These are phyloP conservation scores for Macroventuria anomochaeta DNA, from an alignment of 2,329 filamentous ascomycete species.

Conservation along the genomic window DNA sequence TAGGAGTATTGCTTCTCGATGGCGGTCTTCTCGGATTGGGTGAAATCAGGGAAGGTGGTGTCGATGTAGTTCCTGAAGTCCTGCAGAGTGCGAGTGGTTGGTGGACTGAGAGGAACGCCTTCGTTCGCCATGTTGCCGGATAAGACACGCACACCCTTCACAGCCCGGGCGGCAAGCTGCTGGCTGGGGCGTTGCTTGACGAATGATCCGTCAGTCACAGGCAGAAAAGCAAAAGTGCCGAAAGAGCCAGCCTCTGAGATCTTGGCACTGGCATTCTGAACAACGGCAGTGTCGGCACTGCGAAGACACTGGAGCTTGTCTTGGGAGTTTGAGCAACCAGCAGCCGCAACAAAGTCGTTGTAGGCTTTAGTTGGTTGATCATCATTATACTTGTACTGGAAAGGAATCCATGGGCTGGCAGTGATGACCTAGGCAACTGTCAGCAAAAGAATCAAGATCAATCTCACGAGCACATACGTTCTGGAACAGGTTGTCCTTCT, in stretches of 20 bases:
- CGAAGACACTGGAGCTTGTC: conserved; percentile 40
- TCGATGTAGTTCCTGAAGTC: conserved; percentile 41
- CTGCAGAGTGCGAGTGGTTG: conserved; percentile 34
- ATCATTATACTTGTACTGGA: conserved; percentile 43
- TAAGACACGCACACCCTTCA: conserved; percentile 39
- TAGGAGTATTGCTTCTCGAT: conserved; percentile 41
- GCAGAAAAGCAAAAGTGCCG: conserved; percentile 52
- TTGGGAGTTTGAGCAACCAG: conserved; percentile 32
- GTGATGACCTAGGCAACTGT: conserved; percentile 34
- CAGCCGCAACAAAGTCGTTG: conserved; percentile 36
- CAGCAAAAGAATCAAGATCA: conserved; percentile 22
- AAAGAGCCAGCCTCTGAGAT: conserved; percentile 45
- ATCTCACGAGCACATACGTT: conserved; percentile 37
- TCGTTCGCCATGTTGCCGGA: conserved; percentile 49
- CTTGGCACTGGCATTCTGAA: conserved; percentile 40
- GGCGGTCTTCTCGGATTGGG: conserved; percentile 29
- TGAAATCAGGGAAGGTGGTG: conserved; percentile 47
- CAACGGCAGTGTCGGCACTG: conserved; percentile 27
- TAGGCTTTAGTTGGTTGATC: conserved; percentile 39
- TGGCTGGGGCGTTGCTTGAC: conserved; percentile 46
- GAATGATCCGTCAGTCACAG: conserved; percentile 51
- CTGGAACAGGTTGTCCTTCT: conserved; percentile 39
- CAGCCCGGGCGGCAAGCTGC: conserved; percentile 30
- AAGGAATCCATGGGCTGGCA: conserved; percentile 43
- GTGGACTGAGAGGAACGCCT: conserved; percentile 48